phyloP scores from a whole-genome alignment of 2,329 filamentous ascomycete genomes.

The Aspergillus sp. region DNA sequence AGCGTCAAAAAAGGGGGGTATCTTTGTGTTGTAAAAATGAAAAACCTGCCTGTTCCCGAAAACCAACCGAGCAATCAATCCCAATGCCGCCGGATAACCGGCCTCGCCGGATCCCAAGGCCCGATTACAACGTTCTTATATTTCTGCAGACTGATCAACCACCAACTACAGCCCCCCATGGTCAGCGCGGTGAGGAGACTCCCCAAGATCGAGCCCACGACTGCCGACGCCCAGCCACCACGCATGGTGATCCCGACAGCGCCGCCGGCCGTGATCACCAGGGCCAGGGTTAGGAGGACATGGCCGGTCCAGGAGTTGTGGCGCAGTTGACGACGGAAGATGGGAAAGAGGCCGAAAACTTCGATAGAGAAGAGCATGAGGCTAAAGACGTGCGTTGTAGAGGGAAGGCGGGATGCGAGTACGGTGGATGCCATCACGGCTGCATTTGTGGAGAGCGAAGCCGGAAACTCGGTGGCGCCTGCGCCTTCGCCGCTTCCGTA shows the following conservation, averaged over 20 bases:
- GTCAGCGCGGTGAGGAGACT: conserved; percentile 64
- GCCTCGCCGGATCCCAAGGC: conserved; percentile 92
- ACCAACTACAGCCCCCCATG: conserved; percentile 95
- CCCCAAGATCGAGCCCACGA: conserved; percentile 69
- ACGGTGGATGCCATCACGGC: conserved; percentile 95
- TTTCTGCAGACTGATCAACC: conserved; percentile 92
- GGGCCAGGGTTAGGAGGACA: conserved; percentile 61
- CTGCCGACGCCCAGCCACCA: conserved; percentile 47
- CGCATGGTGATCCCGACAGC: conserved; percentile 59
- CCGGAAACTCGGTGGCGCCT: conserved; percentile 44
- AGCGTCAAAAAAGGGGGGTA: background rate
- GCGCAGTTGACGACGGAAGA: conserved; percentile 81
- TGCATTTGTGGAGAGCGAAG: conserved; percentile 80
- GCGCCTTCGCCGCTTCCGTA: conserved; percentile 59
- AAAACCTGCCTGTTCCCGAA: background rate
- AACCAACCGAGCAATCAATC: conserved; percentile 17
- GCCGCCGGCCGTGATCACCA: conserved; percentile 72
- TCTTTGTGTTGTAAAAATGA: background rate
- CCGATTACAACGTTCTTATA: conserved; percentile 99
- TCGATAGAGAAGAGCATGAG: conserved; percentile 94
- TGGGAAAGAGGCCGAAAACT: conserved; percentile 94
- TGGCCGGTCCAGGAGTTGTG: conserved; percentile 78
- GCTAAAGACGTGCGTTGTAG: conserved; percentile 89
- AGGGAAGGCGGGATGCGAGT: conserved; percentile 77
- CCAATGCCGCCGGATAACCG: conserved; percentile 43